These are phyloP conservation scores for Pittosporum tobira DNA, from an alignment of 129 eudicot species.

Conservation along the genomic window DNA sequence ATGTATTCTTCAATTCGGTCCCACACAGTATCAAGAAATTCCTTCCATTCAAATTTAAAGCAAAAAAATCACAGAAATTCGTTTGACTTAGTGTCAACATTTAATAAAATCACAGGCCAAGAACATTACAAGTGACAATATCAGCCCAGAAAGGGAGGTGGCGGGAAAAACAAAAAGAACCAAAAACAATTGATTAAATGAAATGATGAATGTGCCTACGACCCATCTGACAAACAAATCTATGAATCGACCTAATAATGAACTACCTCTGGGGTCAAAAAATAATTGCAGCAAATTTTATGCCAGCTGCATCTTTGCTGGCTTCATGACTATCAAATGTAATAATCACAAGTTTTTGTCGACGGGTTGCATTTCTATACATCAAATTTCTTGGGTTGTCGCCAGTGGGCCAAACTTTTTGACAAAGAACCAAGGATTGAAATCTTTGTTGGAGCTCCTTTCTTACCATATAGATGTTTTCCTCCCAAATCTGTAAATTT, in stretches of 20 bases:
- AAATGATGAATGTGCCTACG: slow-evolving; percentile 17
- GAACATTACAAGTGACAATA: slow-evolving; percentile 35
- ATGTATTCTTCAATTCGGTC: too few relatives aligned
- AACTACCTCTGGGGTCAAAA: slow-evolving; percentile 25
- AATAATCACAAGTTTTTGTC: slow-evolving; percentile 18
- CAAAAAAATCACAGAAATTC: neutral
- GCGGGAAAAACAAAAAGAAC: slow-evolving; percentile 31
- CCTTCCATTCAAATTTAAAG: neutral
- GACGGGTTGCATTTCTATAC: slow-evolving; percentile 24
- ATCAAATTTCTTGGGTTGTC: slow-evolving; percentile 76
- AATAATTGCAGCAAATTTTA: slow-evolving; percentile 8
- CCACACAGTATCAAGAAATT: neutral
- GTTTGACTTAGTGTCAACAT: neutral
- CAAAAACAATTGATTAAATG: slow-evolving; percentile 43
- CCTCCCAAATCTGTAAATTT: slow-evolving; percentile 88
- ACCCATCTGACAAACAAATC: slow-evolving; percentile 21
- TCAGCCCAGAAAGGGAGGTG: slow-evolving; percentile 19
- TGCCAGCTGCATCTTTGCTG: slow-evolving; percentile 2
- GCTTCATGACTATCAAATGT: slow-evolving; percentile 3
- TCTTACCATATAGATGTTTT: slow-evolving; percentile 58
- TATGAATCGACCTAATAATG: slow-evolving; percentile 17
- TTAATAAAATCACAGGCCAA: slow-evolving; percentile 24
- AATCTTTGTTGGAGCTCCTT: slow-evolving; percentile 42
- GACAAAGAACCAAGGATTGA: slow-evolving; percentile 55
- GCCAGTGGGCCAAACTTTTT: slow-evolving; percentile 62